Percentiles rank a stretch among this genome's conserved stretches.
These are phyloP conservation scores for Bromus sterilis DNA, from an alignment of 176 grass and related monocot species.

Conservation along the genomic window DNA sequence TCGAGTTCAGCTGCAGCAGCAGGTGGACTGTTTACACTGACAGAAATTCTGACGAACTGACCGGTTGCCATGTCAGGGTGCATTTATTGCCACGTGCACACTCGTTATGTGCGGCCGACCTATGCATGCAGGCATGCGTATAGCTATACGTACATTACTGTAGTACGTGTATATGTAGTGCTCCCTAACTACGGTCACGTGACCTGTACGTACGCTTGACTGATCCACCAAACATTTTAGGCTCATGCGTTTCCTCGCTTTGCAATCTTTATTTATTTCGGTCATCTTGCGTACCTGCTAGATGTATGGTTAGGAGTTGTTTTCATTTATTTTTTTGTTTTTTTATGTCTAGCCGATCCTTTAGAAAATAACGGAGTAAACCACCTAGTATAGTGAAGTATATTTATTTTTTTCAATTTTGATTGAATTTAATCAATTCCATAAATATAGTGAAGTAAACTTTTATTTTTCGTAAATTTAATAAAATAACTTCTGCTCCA, in stretches of 20 bases:
- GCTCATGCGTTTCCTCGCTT: not conserved
- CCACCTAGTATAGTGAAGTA: no score
- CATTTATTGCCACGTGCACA: not conserved
- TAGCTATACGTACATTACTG: conserved; percentile 3
- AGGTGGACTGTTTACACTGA: not conserved
- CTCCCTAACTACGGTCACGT: not conserved
- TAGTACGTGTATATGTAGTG: not conserved
- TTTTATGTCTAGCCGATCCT: no score
- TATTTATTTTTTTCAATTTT: no score
- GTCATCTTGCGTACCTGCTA: not conserved
- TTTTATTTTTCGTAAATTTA: no score
- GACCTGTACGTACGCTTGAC: not conserved
- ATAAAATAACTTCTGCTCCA: no score
- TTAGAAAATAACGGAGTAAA: no score
- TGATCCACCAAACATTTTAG: conserved; percentile 1
- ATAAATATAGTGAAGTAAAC: no score
- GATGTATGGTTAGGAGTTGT: not conserved
- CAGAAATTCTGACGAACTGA: not conserved
- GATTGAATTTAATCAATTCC: no score
- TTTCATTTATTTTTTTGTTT: no score
- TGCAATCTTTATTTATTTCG: not conserved
- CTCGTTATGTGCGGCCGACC: not conserved
- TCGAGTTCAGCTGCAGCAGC: not conserved
- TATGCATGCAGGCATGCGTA: not conserved
- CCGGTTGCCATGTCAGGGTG: not conserved